These are phyloP conservation scores for Micromonas pusilla DNA, from an alignment of 139 green algal genomes.

Conservation along the genomic window DNA sequence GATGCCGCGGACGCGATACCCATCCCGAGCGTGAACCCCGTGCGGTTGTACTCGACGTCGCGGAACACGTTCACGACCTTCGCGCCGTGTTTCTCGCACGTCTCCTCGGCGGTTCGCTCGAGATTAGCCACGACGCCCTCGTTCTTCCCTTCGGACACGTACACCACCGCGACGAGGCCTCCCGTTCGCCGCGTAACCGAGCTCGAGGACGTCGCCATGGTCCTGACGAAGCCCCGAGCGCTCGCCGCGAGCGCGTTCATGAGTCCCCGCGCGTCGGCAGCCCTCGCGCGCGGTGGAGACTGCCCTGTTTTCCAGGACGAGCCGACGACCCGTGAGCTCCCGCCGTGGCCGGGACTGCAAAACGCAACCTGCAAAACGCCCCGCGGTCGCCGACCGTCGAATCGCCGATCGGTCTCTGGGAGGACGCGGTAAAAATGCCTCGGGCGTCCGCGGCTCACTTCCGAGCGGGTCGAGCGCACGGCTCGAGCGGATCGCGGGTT, in stretches of 20 bases:
- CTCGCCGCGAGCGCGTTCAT: background rate
- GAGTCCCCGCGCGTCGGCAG: too few species aligned
- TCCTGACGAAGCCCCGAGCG: background rate
- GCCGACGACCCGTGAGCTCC: too few species aligned
- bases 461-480: too few species aligned
- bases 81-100: background rate
- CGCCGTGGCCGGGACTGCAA: too few species aligned
- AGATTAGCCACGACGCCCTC: background rate
- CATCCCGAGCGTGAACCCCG: constrained; percentile 13
- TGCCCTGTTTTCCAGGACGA: too few species aligned
- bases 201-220: background rate
- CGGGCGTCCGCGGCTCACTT: too few species aligned
- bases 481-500: too few species aligned
- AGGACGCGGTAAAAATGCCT: too few species aligned
- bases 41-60: constrained; percentile 12
- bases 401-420: too few species aligned
- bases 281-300: too few species aligned
- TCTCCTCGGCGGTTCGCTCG: background rate
- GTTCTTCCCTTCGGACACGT: constrained; percentile 10
- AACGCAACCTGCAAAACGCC: too few species aligned
- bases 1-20: background rate
- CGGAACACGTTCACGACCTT: constrained; percentile 4
- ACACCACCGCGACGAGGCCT: constrained; percentile 6
- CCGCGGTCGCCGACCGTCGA: too few species aligned
- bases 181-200: background rate